These are phyloP conservation scores for Jaapia argillacea DNA, from an alignment of 768 basidiomycete genomes.

Conservation along the genomic window DNA sequence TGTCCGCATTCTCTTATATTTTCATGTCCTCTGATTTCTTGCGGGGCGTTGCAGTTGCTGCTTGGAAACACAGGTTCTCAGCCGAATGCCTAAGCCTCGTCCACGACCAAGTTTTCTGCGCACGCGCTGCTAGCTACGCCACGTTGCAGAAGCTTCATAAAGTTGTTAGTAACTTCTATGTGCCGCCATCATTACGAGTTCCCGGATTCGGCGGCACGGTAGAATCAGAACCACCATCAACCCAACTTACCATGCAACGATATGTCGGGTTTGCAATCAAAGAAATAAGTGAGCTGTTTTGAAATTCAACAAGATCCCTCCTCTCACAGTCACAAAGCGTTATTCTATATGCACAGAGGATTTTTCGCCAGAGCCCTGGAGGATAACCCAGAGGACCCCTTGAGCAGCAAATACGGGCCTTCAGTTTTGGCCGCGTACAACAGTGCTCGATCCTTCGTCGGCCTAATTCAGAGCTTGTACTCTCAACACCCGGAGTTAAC, in stretches of 20 bases:
- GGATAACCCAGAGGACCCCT: constrained; percentile 51
- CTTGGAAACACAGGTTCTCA: constrained; percentile 63
- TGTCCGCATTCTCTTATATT: constrained; percentile 12
- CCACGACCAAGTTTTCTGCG: constrained; percentile 61
- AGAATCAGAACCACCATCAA: constrained; percentile 32
- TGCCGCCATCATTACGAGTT: constrained; percentile 55
- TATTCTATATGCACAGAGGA: constrained; percentile 68
- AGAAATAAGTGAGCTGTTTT: constrained; percentile 45
- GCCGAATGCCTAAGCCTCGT: constrained; percentile 53
- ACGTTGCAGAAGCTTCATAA: constrained; percentile 55
- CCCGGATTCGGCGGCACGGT: constrained; percentile 43
- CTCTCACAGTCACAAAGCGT: constrained; percentile 23
- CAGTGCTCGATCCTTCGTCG: constrained; percentile 62
- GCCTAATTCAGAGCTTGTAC: constrained; percentile 51
- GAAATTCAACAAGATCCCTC: background rate
- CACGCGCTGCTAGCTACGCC: constrained; percentile 50
- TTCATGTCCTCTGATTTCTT: background rate
- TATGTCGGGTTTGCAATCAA: constrained; percentile 58
- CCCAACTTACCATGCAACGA: constrained; percentile 57
- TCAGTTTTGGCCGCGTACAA: constrained; percentile 62
- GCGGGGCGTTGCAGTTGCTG: constrained; percentile 32
- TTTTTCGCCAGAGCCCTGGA: constrained; percentile 66
- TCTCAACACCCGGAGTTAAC: constrained; percentile 58
- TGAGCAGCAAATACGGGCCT: constrained; percentile 58
- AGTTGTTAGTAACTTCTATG: constrained; percentile 52